Conservation (phyloP, 2,329 filamentous ascomycete genomes). For the Diplodia scrobiculata region DNA sequence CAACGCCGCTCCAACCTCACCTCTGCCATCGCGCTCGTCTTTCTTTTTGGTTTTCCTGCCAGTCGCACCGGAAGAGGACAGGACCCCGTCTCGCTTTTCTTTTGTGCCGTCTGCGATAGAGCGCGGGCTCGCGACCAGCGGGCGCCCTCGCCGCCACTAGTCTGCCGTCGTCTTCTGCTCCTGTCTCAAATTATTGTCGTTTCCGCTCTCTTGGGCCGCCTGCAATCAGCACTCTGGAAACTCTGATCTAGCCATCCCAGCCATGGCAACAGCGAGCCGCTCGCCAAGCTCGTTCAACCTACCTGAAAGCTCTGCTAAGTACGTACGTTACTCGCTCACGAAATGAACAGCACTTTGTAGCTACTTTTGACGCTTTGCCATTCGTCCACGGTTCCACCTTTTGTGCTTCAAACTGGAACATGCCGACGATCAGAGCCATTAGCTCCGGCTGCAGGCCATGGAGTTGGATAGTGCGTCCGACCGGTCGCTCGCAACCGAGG, state of each 20-base stretch:
- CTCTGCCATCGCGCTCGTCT: neutral
- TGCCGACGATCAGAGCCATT: constrained; percentile 6
- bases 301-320: neutral
- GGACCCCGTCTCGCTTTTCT: constrained; percentile 4
- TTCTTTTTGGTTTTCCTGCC: constrained; percentile 5
- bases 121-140: neutral
- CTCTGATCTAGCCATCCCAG: neutral
- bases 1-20: constrained; percentile 19
- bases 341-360: neutral
- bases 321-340: neutral
- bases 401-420: constrained; percentile 23
- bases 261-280: neutral
- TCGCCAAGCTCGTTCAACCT: constrained; percentile 6
- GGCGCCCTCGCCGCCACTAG: constrained; percentile 8
- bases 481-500: neutral
- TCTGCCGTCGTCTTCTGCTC: constrained; percentile 3
- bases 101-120: constrained; percentile 13
- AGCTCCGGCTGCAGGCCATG: constrained; percentile 1
- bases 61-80: neutral
- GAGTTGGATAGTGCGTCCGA: neutral
- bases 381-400: constrained; percentile 4
- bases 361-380: neutral
- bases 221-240: neutral
- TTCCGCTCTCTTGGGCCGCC: constrained; percentile 5
- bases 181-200: constrained; percentile 18